Evolutionary conservation across 2,329 filamentous ascomycete species (phyloP).

Genomic region (Fusarium incarnatum): DNA sequence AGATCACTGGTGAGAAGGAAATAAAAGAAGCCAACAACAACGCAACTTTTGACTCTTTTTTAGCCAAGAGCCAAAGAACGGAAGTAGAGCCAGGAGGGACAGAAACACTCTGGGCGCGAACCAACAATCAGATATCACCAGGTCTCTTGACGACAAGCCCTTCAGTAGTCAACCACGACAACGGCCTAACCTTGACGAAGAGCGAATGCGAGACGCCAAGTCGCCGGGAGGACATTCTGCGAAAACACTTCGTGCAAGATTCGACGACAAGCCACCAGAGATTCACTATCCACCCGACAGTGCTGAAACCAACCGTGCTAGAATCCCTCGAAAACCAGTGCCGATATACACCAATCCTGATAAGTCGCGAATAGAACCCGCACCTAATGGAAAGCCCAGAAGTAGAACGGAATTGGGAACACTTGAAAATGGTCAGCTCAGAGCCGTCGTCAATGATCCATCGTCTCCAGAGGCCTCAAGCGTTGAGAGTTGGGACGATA

Average conservation of each 20-base stretch:
- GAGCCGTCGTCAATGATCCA: neutral
- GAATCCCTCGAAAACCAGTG: constrained; percentile 22
- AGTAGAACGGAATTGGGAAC: neutral
- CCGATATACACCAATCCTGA: neutral
- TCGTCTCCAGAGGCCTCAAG: constrained; percentile 4
- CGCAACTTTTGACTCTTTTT: constrained; percentile 50
- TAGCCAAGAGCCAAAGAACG: constrained; percentile 47
- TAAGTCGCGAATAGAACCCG: constrained; percentile 26
- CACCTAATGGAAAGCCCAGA: constrained; percentile 4
- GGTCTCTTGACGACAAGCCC: constrained; percentile 6
- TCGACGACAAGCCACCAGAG: constrained; percentile 26
- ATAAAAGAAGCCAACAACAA: constrained; percentile 8
- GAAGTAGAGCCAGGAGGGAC: constrained; percentile 28
- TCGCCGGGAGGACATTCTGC: neutral
- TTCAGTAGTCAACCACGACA: constrained; percentile 8
- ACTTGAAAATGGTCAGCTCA: constrained; percentile 1
- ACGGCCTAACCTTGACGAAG: constrained; percentile 10
- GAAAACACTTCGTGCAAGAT: constrained; percentile 24
- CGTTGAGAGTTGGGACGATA: constrained; percentile 8
- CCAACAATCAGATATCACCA: constrained; percentile 10
- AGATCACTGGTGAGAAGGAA: constrained; percentile 8
- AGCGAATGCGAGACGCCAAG: constrained; percentile 2
- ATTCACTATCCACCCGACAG: constrained; percentile 9
- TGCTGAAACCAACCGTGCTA: neutral
- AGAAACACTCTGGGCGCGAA: constrained; percentile 6